Evolutionary conservation across 2,329 filamentous ascomycete genomes (phyloP).

Genomic region (Sporothrix curviconia): DNA sequence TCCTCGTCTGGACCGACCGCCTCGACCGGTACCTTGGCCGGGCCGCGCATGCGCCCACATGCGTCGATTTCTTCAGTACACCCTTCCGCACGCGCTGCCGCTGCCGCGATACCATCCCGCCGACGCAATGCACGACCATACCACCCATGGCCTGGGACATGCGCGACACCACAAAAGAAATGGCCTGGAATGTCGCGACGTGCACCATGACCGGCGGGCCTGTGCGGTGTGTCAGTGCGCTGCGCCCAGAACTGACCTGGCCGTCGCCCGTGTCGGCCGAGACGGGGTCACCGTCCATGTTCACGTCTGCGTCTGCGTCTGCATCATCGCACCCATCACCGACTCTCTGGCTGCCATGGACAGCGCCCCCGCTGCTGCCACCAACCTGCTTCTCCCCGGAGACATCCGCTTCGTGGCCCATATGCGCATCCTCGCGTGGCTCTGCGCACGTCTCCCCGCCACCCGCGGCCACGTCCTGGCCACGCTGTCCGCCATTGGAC

Average conservation of each 20-base stretch:
- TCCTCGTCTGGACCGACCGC: conserved; percentile 19
- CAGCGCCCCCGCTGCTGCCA: background rate
- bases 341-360: background rate
- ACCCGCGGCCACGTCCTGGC: conserved; percentile 17
- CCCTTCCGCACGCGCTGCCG: conserved; percentile 19
- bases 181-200: conserved; percentile 18
- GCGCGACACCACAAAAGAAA: background rate
- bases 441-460: conserved; percentile 17
- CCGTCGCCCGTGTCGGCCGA: too few relatives aligned
- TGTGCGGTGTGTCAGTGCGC: background rate
- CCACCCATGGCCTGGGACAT: background rate
- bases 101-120: conserved; percentile 11
- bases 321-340: background rate
- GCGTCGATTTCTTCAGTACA: conserved; percentile 18
- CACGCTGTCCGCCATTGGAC: conserved; percentile 19
- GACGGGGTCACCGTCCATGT: background rate
- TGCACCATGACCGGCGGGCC: conserved; percentile 14
- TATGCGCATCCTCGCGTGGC: conserved; percentile 20
- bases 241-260: background rate
- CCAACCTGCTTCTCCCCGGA: conserved; percentile 17
- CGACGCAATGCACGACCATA: conserved; percentile 13
- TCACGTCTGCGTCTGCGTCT: background rate
- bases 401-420: conserved; percentile 21
- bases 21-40: conserved; percentile 19
- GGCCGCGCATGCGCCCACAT: conserved; percentile 13